These are phyloP conservation scores for Penicillium canariense DNA, from an alignment of 495 filamentous ascomycete species.

Conservation along the genomic window DNA sequence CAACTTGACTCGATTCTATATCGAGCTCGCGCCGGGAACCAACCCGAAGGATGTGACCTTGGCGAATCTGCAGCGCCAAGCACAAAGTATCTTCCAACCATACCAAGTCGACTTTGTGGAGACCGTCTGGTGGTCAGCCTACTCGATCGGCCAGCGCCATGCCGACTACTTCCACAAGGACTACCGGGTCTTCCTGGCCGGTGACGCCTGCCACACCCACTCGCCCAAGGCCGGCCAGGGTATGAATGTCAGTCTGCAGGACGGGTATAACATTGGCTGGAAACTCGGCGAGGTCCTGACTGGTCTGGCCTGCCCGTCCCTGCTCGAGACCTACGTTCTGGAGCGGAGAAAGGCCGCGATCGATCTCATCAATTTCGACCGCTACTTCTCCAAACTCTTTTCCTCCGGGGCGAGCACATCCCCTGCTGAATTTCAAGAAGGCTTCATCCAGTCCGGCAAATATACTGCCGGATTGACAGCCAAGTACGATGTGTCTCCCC, in stretches of 20 bases:
- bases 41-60: slow-evolving; percentile 38
- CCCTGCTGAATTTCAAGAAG: slow-evolving; percentile 50
- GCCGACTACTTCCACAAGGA: slow-evolving; percentile 55
- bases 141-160: slow-evolving; percentile 58
- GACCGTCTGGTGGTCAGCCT: slow-evolving; percentile 59
- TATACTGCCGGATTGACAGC: slow-evolving; percentile 65
- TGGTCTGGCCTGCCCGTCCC: slow-evolving; percentile 50
- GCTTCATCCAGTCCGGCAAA: slow-evolving; percentile 57
- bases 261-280: slow-evolving; percentile 72
- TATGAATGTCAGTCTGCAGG: slow-evolving; percentile 50
- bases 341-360: slow-evolving; percentile 67
- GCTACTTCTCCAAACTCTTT: slow-evolving; percentile 62
- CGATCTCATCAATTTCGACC: slow-evolving; percentile 74
- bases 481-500: slow-evolving; percentile 51
- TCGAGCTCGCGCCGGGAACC: slow-evolving; percentile 59
- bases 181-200: slow-evolving; percentile 54
- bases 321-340: slow-evolving; percentile 66
- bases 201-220: slow-evolving; percentile 63
- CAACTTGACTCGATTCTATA: slow-evolving; percentile 68
- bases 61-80: slow-evolving; percentile 57
- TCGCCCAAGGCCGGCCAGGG: slow-evolving; percentile 61
- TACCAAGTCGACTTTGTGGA: slow-evolving; percentile 52
- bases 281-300: slow-evolving; percentile 67
- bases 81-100: slow-evolving; percentile 56
- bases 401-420: slow-evolving; percentile 40